Evolutionary conservation across 2,329 filamentous ascomycete genomes (phyloP), one percentile per base, ranked within the genome.

Genomic region (Ophiostoma australiae): DNA sequence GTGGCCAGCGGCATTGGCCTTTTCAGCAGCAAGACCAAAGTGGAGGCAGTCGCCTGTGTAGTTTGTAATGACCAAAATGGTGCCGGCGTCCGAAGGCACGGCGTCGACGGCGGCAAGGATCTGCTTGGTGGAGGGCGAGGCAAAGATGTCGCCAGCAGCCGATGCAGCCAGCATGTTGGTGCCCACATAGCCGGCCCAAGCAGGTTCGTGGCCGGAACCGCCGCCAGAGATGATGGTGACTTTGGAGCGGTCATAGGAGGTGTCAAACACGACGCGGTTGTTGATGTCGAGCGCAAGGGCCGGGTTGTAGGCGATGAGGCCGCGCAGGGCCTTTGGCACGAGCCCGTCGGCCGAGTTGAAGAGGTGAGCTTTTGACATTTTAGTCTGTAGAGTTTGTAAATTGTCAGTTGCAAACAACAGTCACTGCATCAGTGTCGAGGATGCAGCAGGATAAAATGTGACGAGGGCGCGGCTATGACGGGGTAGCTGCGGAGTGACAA

Each of bases 31-130:
- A 15, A 89, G 79, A 0, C 86, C 86, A 74, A 88, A 88, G 76
- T 89, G 87, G 72, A 89, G 79, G 71, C 87, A 87, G 77, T 89
- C 87, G 67, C 87, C 87, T 0, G 87, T 89, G 77, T 89, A 89
- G 78, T 90, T 90, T 66, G 86, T 89, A 72, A 89, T 84, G 68
- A 90, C 84, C 1, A 90, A 80, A 67, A 90, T 84, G 2, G 84
- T 85, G 52, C 87, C 87, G 75, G 80, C 80, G 44, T 82, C 80
- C 37, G 81, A 87, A n/a, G 83, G 85, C 13, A 83, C 84, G 66
- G 82, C 81, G 69, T 85, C 83, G 58, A 90, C 83, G 6, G 83
- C 87, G 1, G 87, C 84, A 10, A 88, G 77, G 70, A 90, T 87
- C 78, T 90, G 88, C 72, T 85, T 86, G 13, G 87, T 87, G 72